phyloP scores from a whole-genome alignment of 1,139 yeast genomes.

The Pneumocystis carinii region DNA sequence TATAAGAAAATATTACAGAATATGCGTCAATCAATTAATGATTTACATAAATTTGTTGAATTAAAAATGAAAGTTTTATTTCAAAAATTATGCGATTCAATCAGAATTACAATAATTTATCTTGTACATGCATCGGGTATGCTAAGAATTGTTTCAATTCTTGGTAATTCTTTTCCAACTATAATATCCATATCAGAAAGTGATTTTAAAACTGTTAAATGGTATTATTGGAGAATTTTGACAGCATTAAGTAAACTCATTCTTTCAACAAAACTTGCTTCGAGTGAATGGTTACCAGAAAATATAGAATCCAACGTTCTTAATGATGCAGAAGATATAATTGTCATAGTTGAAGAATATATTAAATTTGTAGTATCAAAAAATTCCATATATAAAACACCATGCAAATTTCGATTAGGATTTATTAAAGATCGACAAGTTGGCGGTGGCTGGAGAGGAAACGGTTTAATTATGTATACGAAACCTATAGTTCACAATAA shows the following conservation, averaged over 20 bases:
- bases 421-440: constrained; percentile 7
- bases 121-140: neutral
- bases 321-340: constrained; percentile 6
- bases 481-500: neutral
- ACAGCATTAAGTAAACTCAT: constrained; percentile 5
- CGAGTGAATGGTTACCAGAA: constrained; percentile 6
- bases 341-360: constrained; percentile 6
- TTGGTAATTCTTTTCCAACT: neutral
- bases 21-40: neutral
- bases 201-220: neutral
- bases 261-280: constrained; percentile 6
- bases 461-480: constrained; percentile 5
- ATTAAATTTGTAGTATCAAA: neutral
- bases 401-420: constrained; percentile 4
- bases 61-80: neutral
- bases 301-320: constrained; percentile 5
- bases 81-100: neutral
- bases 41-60: neutral
- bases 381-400: neutral
- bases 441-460: constrained; percentile 14
- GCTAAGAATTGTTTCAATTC: neutral
- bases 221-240: constrained; percentile 1
- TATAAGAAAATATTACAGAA: neutral
- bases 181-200: neutral
- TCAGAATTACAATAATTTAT: neutral